Percentiles rank a stretch among this genome's conserved stretches.
Conservation (phyloP, 805 yeast species). For the Kodamaea kaohsiungensis region DNA sequence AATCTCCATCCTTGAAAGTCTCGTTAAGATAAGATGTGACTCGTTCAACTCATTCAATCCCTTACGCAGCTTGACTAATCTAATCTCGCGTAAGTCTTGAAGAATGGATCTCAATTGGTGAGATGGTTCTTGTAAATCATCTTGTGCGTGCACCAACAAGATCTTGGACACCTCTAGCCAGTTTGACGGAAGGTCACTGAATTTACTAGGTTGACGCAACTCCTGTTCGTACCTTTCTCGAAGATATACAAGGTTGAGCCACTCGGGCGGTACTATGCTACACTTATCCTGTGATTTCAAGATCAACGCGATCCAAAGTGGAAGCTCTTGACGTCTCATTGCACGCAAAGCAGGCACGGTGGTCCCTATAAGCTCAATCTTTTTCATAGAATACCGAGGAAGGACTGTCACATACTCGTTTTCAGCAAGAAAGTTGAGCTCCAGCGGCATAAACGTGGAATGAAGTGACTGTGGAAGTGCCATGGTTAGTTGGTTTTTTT, state of each 20-base stretch:
- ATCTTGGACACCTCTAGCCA: conserved; percentile 85
- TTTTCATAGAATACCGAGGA: conserved; percentile 74
- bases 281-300: conserved; percentile 85
- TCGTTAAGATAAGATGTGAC: conserved; percentile 78
- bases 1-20: conserved; percentile 79
- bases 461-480: conserved; percentile 58
- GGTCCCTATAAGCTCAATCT: conserved; percentile 63
- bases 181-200: conserved; percentile 76
- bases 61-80: conserved; percentile 76
- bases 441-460: conserved; percentile 68
- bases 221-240: conserved; percentile 68
- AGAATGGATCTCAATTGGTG: conserved; percentile 68
- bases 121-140: conserved; percentile 74
- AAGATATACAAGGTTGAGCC: conserved; percentile 65
- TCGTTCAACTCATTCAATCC: conserved; percentile 82
- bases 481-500: conserved; percentile 39
- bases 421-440: conserved; percentile 83
- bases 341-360: conserved; percentile 62
- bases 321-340: conserved; percentile 67
- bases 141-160: conserved; percentile 67
- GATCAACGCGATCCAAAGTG: conserved; percentile 85
- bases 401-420: conserved; percentile 70
- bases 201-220: conserved; percentile 52
- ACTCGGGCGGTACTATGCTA: conserved; percentile 79
- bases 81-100: conserved; percentile 82